Evolutionary conservation across 2,329 filamentous ascomycete genomes (phyloP), one percentile per base, ranked within the genome.

Genomic region (Penicillium italicum): DNA sequence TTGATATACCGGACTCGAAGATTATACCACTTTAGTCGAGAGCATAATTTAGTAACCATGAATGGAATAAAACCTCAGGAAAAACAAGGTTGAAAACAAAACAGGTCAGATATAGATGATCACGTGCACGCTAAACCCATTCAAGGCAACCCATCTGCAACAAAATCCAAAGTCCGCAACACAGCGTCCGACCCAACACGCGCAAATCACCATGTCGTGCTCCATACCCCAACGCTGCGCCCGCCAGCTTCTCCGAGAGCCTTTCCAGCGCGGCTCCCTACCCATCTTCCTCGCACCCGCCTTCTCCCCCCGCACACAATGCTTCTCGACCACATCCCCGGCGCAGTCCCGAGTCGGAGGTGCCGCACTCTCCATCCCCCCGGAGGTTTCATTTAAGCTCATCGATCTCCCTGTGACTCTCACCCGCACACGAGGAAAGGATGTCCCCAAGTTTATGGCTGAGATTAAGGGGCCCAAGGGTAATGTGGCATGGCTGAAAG

Each of bases 281-380:
- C 88, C 89, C 30, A 75, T 82, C 26, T 91, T 92, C 72, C 85
- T 93, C 46, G 77, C 90, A 14, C 89, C 89, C 12, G 85, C 87
- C 45, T 86, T 91, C 75, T 84, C 68, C 61, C 75, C 62, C 60
- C 76, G 62, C 49, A 65, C 70, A 61, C 79, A 82, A 69, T 76
- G 77, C 60, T 97, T 97, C 79, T 92, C 89, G 54, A 86, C 85
- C 40, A 88, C 90, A 41, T 71, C 84, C 50, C 75, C 76, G 70
- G 80, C 81, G 64, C 76, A 80, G 55, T 97, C 93, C 42, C 94
- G 97, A 80, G 88, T 99, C 60, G 94, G 94, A 66, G 83, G 85
- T 65, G 89, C 89, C 57, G 84, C 89, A 24, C 83, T 96, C 50
- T 86, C 90, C 52, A 81, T 96, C 31, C 93, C 93, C 0, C 87